A percentile compares a stretch with the other conserved stretches of the same genome.
These are phyloP conservation scores for Austropuccinia psidii DNA, from an alignment of 1,284 basidiomycete species.

Conservation along the genomic window DNA sequence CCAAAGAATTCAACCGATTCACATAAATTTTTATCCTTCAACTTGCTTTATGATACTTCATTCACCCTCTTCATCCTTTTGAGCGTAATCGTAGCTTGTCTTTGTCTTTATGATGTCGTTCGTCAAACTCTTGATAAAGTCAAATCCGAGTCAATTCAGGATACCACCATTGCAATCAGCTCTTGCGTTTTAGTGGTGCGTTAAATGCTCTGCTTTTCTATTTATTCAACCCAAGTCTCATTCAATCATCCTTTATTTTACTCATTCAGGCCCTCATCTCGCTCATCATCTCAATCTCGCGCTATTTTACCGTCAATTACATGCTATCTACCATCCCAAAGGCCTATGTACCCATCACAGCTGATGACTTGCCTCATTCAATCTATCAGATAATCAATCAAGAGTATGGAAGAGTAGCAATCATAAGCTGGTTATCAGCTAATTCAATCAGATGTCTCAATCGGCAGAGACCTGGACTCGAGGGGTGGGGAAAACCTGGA, in stretches of 20 bases:
- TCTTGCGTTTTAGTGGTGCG: background rate
- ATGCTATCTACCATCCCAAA: background rate
- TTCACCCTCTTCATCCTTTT: constrained; percentile 2
- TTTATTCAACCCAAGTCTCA: background rate
- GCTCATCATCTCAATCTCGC: background rate
- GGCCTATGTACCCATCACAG: background rate
- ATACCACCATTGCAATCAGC: background rate
- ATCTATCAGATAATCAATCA: constrained; percentile 9
- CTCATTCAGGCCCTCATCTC: background rate
- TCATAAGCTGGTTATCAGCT: background rate
- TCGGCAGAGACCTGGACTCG: background rate
- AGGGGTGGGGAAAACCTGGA: background rate
- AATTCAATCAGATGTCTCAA: background rate
- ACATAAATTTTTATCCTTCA: background rate
- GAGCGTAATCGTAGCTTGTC: background rate
- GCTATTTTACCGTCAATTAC: background rate
- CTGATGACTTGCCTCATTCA: background rate
- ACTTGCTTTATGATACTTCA: background rate
- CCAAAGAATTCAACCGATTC: no score
- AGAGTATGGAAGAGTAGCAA: background rate
- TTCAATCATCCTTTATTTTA: background rate
- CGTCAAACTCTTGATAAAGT: background rate
- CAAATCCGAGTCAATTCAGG: background rate
- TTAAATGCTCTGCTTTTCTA: background rate
- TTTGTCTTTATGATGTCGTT: background rate